Conservation (phyloP, 1,139 yeast species). For the Blastobotrys aristatus region DNA sequence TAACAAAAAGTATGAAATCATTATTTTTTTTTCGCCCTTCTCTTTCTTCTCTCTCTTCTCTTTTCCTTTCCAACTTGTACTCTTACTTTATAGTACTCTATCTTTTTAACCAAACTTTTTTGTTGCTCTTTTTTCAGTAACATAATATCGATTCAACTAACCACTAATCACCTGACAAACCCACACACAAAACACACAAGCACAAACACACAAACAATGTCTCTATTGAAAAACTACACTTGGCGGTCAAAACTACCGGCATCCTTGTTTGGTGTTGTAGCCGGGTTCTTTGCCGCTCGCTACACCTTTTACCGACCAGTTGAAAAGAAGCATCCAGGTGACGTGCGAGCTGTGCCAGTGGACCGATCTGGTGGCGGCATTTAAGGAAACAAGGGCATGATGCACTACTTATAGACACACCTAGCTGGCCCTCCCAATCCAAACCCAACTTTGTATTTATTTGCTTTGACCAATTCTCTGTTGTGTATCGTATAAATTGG, state of each 20-base stretch:
- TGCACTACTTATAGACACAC: too few relatives aligned
- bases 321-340: constrained; percentile 23
- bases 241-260: constrained; percentile 24
- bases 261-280: constrained; percentile 21
- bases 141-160: too few relatives aligned
- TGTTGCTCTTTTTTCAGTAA: too few relatives aligned
- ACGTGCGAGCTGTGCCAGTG: constrained; percentile 23
- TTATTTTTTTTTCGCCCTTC: neutral
- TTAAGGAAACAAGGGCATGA: too few relatives aligned
- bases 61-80: neutral
- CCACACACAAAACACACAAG: neutral
- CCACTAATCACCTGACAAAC: neutral
- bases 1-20: too few relatives aligned
- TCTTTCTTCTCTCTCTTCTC: neutral
- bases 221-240: constrained; percentile 11
- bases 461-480: too few relatives aligned
- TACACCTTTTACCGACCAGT: constrained; percentile 27
- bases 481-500: too few relatives aligned
- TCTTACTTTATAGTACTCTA: too few relatives aligned
- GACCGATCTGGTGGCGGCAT: constrained; percentile 30
- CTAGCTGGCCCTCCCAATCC: too few relatives aligned
- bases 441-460: too few relatives aligned
- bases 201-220: neutral
- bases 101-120: too few relatives aligned
- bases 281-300: constrained; percentile 22